Base-by-base conservation (phyloP, 148 eudicot species). In the Drosera capensis region DNA sequence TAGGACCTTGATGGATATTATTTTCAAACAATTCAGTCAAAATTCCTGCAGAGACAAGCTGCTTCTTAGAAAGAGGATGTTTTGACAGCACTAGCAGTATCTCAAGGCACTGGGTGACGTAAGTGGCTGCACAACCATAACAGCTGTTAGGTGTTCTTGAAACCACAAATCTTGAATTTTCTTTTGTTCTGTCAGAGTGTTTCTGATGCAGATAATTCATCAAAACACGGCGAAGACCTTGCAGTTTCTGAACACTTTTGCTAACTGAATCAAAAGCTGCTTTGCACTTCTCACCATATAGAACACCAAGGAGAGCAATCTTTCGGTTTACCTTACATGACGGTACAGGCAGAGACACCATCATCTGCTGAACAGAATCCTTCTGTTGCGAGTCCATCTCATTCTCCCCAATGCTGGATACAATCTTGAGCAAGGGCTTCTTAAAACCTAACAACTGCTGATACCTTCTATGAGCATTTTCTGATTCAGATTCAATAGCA, bases 301-400 rank as follows among this genome's bases (percentile, higher is more conserved):
- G 72, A 49, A 92, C 99, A 60, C 99, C 99, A 54, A 92, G 83
- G 60, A 92, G 94, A 54, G 95, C 95, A 62, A 92, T 86, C 74
- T 85, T 92, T 25, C 99, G 94, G 57, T 86, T 92, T 52, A 85
- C 72, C 73, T 92, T 92, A 58, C 86, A 81, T 23, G 95, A 81
- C 49, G 99, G 99, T 36, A 95, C 99, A 48, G 99, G 99, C 65
- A 92, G 63, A 51, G 99, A 92, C 52, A 92, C 94, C 99, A 92
- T 92, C 99, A 92, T 92, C 68, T 92, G 99, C 70, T 92, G 99
- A 51, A 92, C 95, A 24, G 99, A 85, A 67, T 92, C 99, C 71
- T 92, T 92, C 65, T 92, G 99, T 57, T 92, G 99, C 7, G 99
- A 81, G 59, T 92, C 99, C 72, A 92, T 85, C 42, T 92, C 99